Base-by-base conservation (phyloP, 345 rosid genomes). In the Hibiscus mutabilis region DNA sequence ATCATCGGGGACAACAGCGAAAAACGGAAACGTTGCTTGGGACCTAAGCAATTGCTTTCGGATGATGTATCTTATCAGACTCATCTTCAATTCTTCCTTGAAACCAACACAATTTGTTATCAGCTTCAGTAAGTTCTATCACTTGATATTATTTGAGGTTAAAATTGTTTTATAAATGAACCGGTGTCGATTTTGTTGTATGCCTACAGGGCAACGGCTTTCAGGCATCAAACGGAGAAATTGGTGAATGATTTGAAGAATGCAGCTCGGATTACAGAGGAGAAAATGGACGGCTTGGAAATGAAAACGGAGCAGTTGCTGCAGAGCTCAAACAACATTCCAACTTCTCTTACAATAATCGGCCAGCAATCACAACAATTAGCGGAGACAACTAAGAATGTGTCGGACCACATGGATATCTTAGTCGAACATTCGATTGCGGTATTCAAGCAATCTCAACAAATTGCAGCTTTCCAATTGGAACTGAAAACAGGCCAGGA, bases 41-140 rank as follows among this genome's bases (percentile, higher is more conserved):
- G 79, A 82, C 69, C 82, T 93, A 6, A 87, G 88, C 3, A 93
- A 91, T 70, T 91, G 98, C 96, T 69, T 10, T 89, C 83, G 16
- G 81, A 83, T 69, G 86, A 87, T 4, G 73, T 82, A 63, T 88
- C 84, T 69, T 84, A 81, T 51, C 80, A 78, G 57, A 80, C 86
- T 49, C 89, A 82, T 78, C 91, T 91, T 1, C 89, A 85, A 8
- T 91, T 89, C 76, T 73, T 80, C 35, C 81, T 89, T 16, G 97
- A 93, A 74, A 81, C 94, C 60, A 89, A 88, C 76, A 77, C 92
- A 68, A 88, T 91, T 76, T 93, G 96, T 79, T 81, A 91, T 75
- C 97, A 93, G 74, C 75, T 93, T 75, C 96, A 88, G 94, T 84
- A 24, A 81, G 78, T 77, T 46, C 21, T 16, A 52, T n/a, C 11